Percentiles rank a stretch among this genome's conserved stretches.
Evolutionary conservation across 2,329 filamentous ascomycete genomes (phyloP).

Genomic region (Fusarium sp.): DNA sequence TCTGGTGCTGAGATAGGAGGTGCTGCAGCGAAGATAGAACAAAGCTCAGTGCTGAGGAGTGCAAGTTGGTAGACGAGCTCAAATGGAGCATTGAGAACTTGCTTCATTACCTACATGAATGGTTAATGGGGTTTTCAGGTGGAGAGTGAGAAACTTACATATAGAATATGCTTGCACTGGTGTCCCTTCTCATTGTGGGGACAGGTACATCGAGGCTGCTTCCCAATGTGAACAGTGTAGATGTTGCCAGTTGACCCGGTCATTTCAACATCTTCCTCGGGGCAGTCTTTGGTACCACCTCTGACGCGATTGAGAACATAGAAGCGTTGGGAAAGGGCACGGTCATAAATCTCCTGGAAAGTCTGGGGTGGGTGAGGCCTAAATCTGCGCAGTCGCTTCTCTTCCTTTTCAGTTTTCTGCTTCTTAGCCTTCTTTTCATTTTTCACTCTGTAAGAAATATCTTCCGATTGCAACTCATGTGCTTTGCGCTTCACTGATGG

Average conservation of each 20-base stretch:
- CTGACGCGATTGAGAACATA: constrained; percentile 60
- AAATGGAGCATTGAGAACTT: constrained; percentile 68
- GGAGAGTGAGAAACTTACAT: constrained; percentile 54
- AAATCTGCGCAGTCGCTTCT: constrained; percentile 55
- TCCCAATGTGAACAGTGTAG: constrained; percentile 68
- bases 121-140: neutral
- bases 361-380: constrained; percentile 51
- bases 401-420: constrained; percentile 28
- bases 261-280: constrained; percentile 67
- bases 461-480: neutral
- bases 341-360: constrained; percentile 55
- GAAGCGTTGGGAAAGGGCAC: constrained; percentile 60
- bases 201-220: constrained; percentile 67
- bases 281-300: constrained; percentile 53
- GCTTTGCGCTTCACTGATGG: constrained; percentile 39
- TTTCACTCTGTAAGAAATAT: neutral
- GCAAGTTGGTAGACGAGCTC: constrained; percentile 72
- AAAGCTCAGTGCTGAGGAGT: constrained; percentile 69
- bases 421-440: constrained; percentile 35
- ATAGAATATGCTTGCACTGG: constrained; percentile 76
- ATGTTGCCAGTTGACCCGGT: constrained; percentile 75
- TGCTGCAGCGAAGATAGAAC: constrained; percentile 67
- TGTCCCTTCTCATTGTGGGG: constrained; percentile 65
- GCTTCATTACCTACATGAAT: constrained; percentile 63
- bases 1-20: constrained; percentile 61